Percentiles rank a stretch among this genome's conserved stretches.
phyloP scores from a whole-genome alignment of 73 alveolate genomes.

The Effrenium voratum region DNA sequence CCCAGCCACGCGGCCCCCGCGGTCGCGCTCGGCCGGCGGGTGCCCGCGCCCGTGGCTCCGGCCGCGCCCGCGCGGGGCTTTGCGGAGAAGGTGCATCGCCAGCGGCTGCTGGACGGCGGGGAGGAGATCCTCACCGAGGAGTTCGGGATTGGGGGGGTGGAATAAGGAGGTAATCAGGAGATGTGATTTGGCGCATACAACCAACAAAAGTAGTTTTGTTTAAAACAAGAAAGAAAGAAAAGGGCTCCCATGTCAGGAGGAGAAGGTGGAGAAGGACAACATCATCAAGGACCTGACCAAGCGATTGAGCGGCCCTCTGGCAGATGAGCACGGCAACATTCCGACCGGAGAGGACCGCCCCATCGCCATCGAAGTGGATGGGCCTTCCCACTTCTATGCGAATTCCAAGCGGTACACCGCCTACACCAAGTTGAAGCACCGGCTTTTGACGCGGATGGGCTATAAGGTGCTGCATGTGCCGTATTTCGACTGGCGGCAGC shows the following conservation, averaged over 20 bases:
- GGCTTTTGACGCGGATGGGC: conserved; percentile 94
- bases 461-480: conserved; percentile 93
- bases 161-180: neutral
- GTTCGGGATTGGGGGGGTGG: neutral
- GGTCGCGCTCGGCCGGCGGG: conserved; percentile 1
- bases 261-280: conserved; percentile 80
- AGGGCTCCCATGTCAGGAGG: conserved; percentile 3
- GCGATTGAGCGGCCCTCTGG: conserved; percentile 90
- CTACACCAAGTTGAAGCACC: conserved; percentile 94
- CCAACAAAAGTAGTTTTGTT: neutral
- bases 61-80: neutral
- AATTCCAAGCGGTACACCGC: conserved; percentile 88
- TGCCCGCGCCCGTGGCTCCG: neutral
- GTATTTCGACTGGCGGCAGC: conserved; percentile 90
- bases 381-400: conserved; percentile 94
- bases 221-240: too few relatives aligned
- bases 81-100: conserved; percentile 40
- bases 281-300: conserved; percentile 88
- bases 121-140: conserved; percentile 40
- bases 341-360: conserved; percentile 94
- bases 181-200: neutral
- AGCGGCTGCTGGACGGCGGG: conserved; percentile 90
- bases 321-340: conserved; percentile 92
- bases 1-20: conserved; percentile 23
- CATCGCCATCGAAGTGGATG: conserved; percentile 93